Evolutionary conservation across 2,329 filamentous ascomycete species (phyloP).

Genomic region (Neocucurbitaria cava): DNA sequence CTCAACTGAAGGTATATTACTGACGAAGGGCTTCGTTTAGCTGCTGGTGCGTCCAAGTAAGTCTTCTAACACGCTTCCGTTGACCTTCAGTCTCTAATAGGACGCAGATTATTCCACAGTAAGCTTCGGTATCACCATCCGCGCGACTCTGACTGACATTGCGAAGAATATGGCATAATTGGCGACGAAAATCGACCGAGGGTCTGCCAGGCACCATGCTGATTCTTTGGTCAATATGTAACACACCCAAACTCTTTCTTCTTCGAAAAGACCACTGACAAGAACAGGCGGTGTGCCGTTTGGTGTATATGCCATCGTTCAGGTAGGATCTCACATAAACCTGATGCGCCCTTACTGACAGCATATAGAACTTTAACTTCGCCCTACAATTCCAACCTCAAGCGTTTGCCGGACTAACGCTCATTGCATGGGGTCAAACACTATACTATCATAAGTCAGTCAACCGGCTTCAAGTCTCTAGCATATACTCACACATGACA

Average conservation of each 20-base stretch:
- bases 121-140: slow-evolving; percentile 23
- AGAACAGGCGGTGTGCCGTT: slow-evolving; percentile 53
- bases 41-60: slow-evolving; percentile 53
- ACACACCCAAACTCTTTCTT: neutral
- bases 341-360: neutral
- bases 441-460: slow-evolving; percentile 59
- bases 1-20: slow-evolving; percentile 6
- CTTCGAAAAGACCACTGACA: slow-evolving; percentile 1
- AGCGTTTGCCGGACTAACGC: slow-evolving; percentile 58
- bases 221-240: slow-evolving; percentile 68
- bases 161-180: slow-evolving; percentile 66
- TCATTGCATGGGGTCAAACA: slow-evolving; percentile 61
- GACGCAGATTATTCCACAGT: slow-evolving; percentile 45
- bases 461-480: neutral
- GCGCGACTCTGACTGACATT: slow-evolving; percentile 13
- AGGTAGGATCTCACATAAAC: slow-evolving; percentile 41
- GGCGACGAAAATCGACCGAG: slow-evolving; percentile 66
- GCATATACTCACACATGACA: slow-evolving; percentile 28
- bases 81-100: slow-evolving; percentile 17
- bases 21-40: slow-evolving; percentile 31
- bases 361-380: slow-evolving; percentile 59
- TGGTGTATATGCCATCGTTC: slow-evolving; percentile 60
- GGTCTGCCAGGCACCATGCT: slow-evolving; percentile 68
- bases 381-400: slow-evolving; percentile 63
- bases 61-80: neutral